Base-by-base conservation (phyloP, 2,329 filamentous ascomycete genomes). In the Ascochyta clinopodiicola region DNA sequence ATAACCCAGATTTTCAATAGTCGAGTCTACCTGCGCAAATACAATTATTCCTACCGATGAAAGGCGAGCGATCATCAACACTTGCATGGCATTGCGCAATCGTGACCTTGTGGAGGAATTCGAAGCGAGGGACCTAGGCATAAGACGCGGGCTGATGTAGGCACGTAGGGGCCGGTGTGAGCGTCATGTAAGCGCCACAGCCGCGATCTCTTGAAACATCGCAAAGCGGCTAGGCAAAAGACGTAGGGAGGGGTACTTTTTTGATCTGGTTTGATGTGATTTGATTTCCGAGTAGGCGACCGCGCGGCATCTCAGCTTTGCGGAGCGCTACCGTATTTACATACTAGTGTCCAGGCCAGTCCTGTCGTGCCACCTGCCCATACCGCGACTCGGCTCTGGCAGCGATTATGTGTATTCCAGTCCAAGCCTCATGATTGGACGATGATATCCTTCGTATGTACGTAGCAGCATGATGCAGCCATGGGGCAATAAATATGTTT, bases 361-460 rank as follows among this genome's bases (percentile, higher is more conserved):
- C 37, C 15, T 19, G 12, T 51, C 21, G 34, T 25, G 37, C 31
- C 21, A 22, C 19, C 45, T 37, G 42, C 25, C 21, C 21, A 29
- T 45, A 27, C 52, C 46, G 46, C 47, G 47, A 46, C 52, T 56
- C 52, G 43, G 43, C 46, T 34, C 31, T 43, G 36, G 42, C 46
- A 43, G 42, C 22, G 43, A 31, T 37, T 9, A 24, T 56, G 42
- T 56, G 37, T 56, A 56, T 47, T 56, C 46, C 43, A 56, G 27
- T 21, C 46, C 46, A 21, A 36, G 15, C 38, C 24, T 25, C 43
- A 6, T 51, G 5, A 42, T 21, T 43, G 37, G 46, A 47, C 38
- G 52, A 56, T 17, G 22, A 13, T 45, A 4, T 38, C 24, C 2
- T 35, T 49, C 49, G n/a, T 55, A 59, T 59, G 56, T 57, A 57